Conservation (phyloP, 2,329 filamentous ascomycete genomes). For the Gyromitra esculenta region DNA sequence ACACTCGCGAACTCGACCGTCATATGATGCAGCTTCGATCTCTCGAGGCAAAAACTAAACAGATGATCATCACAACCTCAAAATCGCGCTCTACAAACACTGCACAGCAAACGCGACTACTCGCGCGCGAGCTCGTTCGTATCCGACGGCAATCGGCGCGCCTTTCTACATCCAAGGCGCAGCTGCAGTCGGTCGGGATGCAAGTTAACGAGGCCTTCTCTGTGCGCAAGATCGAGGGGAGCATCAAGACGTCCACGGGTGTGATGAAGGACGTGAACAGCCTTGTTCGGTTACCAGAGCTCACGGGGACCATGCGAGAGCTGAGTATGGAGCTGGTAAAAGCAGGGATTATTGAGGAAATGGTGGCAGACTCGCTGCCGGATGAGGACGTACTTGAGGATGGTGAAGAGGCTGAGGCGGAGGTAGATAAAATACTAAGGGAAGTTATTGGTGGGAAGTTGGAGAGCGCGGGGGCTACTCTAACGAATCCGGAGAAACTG, state of each 20-base stretch:
- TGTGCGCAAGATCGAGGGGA: conserved; percentile 93
- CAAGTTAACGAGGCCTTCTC: conserved; percentile 97
- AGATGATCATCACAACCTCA: conserved; percentile 83
- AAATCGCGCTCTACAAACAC: conserved; percentile 84
- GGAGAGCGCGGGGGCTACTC: conserved; percentile 71
- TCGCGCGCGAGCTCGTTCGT: conserved; percentile 86
- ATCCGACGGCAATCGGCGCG: conserved; percentile 78
- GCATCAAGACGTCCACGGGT: conserved; percentile 82
- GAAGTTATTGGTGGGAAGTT: conserved; percentile 88
- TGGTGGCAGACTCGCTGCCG: conserved; percentile 88
- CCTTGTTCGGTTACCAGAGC: conserved; percentile 82
- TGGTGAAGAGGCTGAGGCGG: conserved; percentile 76
- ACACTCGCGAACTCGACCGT: conserved; percentile 93
- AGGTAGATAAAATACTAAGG: conserved; percentile 91
- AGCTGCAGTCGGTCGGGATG: conserved; percentile 93
- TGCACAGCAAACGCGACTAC: conserved; percentile 81
- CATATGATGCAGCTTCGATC: conserved; percentile 82
- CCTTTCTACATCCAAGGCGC: conserved; percentile 86
- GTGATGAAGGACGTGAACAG: conserved; percentile 98
- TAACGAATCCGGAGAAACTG: conserved; percentile 67
- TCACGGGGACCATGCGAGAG: conserved; percentile 89
- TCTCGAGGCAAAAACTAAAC: conserved; percentile 84
- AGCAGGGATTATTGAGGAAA: conserved; percentile 97
- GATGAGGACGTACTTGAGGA: conserved; percentile 74
- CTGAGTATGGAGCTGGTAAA: conserved; percentile 87